phyloP scores from a whole-genome alignment of 2,329 filamentous ascomycete genomes.

The Penicillium sp. region DNA sequence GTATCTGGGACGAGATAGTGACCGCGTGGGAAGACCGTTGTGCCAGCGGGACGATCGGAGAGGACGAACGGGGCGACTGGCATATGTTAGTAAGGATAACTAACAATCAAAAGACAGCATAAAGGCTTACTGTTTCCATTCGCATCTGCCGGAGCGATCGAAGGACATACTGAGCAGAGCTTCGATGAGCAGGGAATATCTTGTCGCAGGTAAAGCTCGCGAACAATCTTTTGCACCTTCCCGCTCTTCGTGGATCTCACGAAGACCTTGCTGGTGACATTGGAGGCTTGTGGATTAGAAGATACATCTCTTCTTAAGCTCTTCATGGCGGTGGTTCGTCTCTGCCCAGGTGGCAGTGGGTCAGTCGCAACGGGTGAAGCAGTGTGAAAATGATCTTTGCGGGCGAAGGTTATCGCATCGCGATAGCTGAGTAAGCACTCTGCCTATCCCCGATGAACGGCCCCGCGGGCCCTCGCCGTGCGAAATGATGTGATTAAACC shows the following conservation, averaged over 20 bases:
- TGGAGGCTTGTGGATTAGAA: slow-evolving; percentile 59
- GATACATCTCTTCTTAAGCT: slow-evolving; percentile 59
- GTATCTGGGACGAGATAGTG: slow-evolving; percentile 96
- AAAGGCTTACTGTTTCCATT: slow-evolving; percentile 63
- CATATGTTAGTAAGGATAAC: slow-evolving; percentile 21
- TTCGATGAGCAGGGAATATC: slow-evolving; percentile 97
- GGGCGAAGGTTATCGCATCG: slow-evolving; percentile 24
- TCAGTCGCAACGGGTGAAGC: slow-evolving; percentile 6
- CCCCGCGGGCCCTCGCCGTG: too few species aligned
- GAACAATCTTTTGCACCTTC: slow-evolving; percentile 98
- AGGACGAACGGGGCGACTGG: slow-evolving; percentile 79
- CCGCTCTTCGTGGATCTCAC: slow-evolving; percentile 91
- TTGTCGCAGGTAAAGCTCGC: slow-evolving; percentile 90
- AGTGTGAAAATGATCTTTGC: slow-evolving; percentile 22
- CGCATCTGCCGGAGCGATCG: slow-evolving; percentile 73
- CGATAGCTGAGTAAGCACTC: slow-evolving; percentile 25
- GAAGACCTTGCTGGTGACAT: slow-evolving; percentile 92
- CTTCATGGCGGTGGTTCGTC: slow-evolving; percentile 49
- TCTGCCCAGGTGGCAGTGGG: slow-evolving; percentile 12
- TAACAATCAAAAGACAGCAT: slow-evolving; percentile 1
- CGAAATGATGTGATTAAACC: background rate
- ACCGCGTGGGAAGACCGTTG: slow-evolving; percentile 75
- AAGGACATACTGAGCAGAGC: slow-evolving; percentile 73
- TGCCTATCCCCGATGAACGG: slow-evolving; percentile 2
- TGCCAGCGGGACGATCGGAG: slow-evolving; percentile 81